Evolutionary conservation across 163 green algal genomes (phyloP), one percentile per base, ranked within the genome.

Genomic region (Scenedesmus sp.): DNA sequence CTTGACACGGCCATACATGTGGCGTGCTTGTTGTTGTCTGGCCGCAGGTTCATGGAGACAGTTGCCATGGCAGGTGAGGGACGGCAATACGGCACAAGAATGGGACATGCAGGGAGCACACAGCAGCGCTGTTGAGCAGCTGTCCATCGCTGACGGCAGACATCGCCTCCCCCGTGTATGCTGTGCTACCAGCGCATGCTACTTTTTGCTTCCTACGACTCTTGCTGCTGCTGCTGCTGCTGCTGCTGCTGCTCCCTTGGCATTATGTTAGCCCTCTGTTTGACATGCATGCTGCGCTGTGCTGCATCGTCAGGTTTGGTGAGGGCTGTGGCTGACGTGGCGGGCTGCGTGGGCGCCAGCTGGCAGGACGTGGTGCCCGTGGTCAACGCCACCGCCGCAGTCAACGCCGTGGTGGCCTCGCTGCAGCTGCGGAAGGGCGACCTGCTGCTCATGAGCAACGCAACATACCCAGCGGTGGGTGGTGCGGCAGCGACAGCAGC

Each of bases 401-500:
- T 95, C 49, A 95, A 94, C 53, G 87, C 94, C 0, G 94, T 97
- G 46, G 79, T 97, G 49, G 12, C 18, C 42, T 89, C 76, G 15
- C 37, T 95, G 59, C 53, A 53, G 73, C 86, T 94, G 85, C 44
- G 85, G 15, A 65, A 73, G 24, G 92, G 93, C 0, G 95, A 97
- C 84, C 90, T 94, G 37, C 20, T 97, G 26, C 82, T 97, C 18
- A 92, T 94, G 4, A 83, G 93, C 85, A 94, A 93, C 81, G 87
- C 90, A 26, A 96, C 95, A 16, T 97, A 97, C 90, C 89, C 94
- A 12, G 95, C 96, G 59, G 95, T 97, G 49, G 53, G 94, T 91
- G 42, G 7, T 18, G 73, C 35, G 35, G 15, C 15, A 68, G 16
- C 56, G 3, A 0, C 56, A 68, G 56, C 49, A 56, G 49, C 49